Percentiles rank a stretch among this genome's conserved stretches.
These are phyloP conservation scores for Pythium sp. DNA, from an alignment of 352 stramenopile genomes.

Conservation along the genomic window DNA sequence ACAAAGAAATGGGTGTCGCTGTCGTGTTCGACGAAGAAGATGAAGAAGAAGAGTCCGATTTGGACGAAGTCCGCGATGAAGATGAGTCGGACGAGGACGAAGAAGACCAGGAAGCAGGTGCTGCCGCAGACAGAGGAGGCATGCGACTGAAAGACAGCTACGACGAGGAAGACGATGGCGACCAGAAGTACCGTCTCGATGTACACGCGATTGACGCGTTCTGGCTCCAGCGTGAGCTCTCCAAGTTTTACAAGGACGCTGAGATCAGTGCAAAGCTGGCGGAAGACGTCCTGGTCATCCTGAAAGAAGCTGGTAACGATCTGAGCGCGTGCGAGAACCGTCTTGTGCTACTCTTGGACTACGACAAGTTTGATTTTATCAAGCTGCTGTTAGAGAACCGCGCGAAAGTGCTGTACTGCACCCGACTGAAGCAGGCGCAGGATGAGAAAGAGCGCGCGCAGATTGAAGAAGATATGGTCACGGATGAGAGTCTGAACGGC, in stretches of 20 bases:
- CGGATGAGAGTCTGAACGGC: conserved; percentile 83
- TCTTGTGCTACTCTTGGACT: conserved; percentile 96
- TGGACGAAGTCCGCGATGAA: conserved; percentile 85
- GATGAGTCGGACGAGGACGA: conserved; percentile 60
- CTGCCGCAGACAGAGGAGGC: conserved; percentile 32
- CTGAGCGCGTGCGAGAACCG: conserved; percentile 95
- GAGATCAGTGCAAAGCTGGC: conserved; percentile 91
- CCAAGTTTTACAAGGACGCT: conserved; percentile 95
- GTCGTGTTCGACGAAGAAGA: conserved; percentile 98
- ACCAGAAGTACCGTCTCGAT: conserved; percentile 80
- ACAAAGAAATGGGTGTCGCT: conserved; percentile 98
- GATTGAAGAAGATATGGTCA: conserved; percentile 90
- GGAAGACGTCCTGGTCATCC: conserved; percentile 85
- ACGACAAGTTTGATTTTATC: conserved; percentile 99
- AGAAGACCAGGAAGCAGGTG: conserved; percentile 45
- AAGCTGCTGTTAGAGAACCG: conserved; percentile 97
- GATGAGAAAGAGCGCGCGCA: conserved; percentile 86
- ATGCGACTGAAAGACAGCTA: conserved; percentile 80
- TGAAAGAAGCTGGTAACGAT: conserved; percentile 64
- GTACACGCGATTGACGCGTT: conserved; percentile 98
- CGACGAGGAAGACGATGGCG: conserved; percentile 59
- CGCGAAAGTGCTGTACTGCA: conserved; percentile 96
- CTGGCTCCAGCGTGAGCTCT: conserved; percentile 97
- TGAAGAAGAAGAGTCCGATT: conserved; percentile 92
- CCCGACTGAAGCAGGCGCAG: conserved; percentile 95